A percentile compares a stretch with the other conserved stretches of the same genome.
These are phyloP conservation scores for Trametes coccinea DNA, from an alignment of 768 basidiomycete species.

Conservation along the genomic window DNA sequence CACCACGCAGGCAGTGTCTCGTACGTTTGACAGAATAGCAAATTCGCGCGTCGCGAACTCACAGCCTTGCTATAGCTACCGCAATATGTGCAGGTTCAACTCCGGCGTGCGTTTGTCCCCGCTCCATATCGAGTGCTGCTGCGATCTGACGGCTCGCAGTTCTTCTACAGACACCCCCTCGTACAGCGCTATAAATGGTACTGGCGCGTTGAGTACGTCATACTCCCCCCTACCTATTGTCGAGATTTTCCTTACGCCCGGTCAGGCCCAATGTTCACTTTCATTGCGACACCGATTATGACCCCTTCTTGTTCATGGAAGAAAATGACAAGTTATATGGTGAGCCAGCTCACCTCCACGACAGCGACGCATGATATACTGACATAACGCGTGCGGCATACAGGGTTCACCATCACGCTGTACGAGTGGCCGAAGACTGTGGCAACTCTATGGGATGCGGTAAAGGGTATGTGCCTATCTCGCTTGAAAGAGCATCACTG, in stretches of 20 bases:
- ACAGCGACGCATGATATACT: too few species aligned
- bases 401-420: slow-evolving; percentile 64
- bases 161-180: slow-evolving; percentile 68
- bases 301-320: slow-evolving; percentile 73
- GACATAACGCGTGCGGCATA: too few species aligned
- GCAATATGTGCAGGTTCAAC: slow-evolving; percentile 81
- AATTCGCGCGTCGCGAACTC: not conserved
- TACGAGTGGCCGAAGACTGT: slow-evolving; percentile 68
- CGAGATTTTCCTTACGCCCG: slow-evolving; percentile 40
- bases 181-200: slow-evolving; percentile 69
- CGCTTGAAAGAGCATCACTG: not conserved
- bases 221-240: not conserved
- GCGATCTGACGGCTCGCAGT: slow-evolving; percentile 5
- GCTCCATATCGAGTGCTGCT: not conserved
- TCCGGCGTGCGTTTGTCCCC: slow-evolving; percentile 50
- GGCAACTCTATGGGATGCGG: slow-evolving; percentile 59
- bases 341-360: slow-evolving; percentile 28
- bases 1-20: slow-evolving; percentile 41
- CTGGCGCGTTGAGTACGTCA: slow-evolving; percentile 65
- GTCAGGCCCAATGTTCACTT: slow-evolving; percentile 69
- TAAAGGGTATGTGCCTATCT: slow-evolving; percentile 42
- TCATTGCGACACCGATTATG: slow-evolving; percentile 64
- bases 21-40: slow-evolving; percentile 29
- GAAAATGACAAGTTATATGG: slow-evolving; percentile 71
- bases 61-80: slow-evolving; percentile 42